phyloP scores from a whole-genome alignment of 2,329 filamentous ascomycete species.

The Albifimbria verrucaria region DNA sequence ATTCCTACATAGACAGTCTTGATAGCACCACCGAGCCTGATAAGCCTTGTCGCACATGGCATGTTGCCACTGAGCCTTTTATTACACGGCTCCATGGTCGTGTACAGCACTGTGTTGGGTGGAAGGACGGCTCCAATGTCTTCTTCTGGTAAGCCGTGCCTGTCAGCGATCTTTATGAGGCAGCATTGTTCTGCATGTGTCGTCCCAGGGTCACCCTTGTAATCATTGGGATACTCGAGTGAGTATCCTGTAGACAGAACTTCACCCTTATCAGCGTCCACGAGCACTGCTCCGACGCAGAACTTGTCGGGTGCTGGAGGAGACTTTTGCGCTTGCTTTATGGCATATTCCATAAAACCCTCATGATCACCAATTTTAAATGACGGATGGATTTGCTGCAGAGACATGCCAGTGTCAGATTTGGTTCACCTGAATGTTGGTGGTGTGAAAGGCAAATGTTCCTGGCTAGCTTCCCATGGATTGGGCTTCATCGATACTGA shows the following conservation, averaged over 20 bases:
- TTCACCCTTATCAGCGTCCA: conserved; percentile 29
- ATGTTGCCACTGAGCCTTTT: conserved; percentile 35
- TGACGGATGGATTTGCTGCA: conserved; percentile 6
- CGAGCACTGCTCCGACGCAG: conserved; percentile 38
- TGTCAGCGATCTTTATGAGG: conserved; percentile 40
- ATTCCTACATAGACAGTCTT: conserved; percentile 36
- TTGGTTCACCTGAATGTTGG: too few relatives aligned
- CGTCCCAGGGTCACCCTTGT: conserved; percentile 31
- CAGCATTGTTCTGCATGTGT: conserved; percentile 42
- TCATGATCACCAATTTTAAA: conserved; percentile 28
- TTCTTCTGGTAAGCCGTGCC: conserved; percentile 30
- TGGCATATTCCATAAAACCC: conserved; percentile 35
- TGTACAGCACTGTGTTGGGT: conserved; percentile 37
- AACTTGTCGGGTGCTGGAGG: conserved; percentile 35
- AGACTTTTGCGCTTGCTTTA: conserved; percentile 30
- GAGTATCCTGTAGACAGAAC: conserved; percentile 42
- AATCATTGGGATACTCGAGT: conserved; percentile 32
- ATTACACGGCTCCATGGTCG: conserved; percentile 44
- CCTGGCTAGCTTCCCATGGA: too few relatives aligned
- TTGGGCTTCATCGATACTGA: too few relatives aligned
- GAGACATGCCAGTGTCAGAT: too few relatives aligned
- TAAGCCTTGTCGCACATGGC: conserved; percentile 32
- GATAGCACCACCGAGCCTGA: conserved; percentile 27
- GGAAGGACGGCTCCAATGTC: conserved; percentile 33
- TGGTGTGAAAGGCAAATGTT: too few relatives aligned